Evolutionary conservation across 2,329 filamentous ascomycete species (phyloP).

Genomic region (Cordyceps pruinosa): DNA sequence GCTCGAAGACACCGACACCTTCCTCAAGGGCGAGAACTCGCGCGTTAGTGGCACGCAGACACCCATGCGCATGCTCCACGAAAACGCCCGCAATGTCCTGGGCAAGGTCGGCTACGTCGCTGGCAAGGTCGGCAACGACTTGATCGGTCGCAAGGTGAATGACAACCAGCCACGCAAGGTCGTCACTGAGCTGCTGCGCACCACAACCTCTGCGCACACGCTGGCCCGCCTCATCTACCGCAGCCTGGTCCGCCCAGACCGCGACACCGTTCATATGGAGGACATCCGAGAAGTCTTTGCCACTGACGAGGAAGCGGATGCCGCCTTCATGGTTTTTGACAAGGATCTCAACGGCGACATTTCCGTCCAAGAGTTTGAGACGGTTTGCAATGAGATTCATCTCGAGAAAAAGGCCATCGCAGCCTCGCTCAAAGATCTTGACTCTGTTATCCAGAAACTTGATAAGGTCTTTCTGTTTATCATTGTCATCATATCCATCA

Average conservation of each 20-base stretch:
- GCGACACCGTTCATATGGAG: conserved; percentile 68
- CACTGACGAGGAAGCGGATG: conserved; percentile 77
- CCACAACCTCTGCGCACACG: conserved; percentile 68
- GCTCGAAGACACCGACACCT: conserved; percentile 45
- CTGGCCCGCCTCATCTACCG: conserved; percentile 83
- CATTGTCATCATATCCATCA: conserved; percentile 69
- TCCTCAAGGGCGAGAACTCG: conserved; percentile 37
- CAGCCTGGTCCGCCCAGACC: conserved; percentile 68
- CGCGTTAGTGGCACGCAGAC: conserved; percentile 59
- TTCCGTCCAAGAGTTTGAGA: conserved; percentile 88
- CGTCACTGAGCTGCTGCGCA: conserved; percentile 68
- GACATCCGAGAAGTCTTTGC: conserved; percentile 75
- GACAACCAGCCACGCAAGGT: conserved; percentile 80
- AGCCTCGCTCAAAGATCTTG: conserved; percentile 87
- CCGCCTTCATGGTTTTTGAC: conserved; percentile 87
- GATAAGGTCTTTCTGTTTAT: conserved; percentile 86
- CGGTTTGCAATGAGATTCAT: conserved; percentile 89
- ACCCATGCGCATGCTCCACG: conserved; percentile 65
- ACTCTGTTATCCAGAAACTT: conserved; percentile 86
- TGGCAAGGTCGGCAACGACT: conserved; percentile 80
- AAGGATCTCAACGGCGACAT: conserved; percentile 96
- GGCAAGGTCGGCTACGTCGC: conserved; percentile 80
- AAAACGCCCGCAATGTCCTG: conserved; percentile 67
- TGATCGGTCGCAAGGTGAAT: conserved; percentile 68
- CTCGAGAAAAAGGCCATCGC: conserved; percentile 93